Evolutionary conservation across 768 basidiomycete species (phyloP), one percentile per base, ranked within the genome.

Genomic region (Lactarius evosmus): DNA sequence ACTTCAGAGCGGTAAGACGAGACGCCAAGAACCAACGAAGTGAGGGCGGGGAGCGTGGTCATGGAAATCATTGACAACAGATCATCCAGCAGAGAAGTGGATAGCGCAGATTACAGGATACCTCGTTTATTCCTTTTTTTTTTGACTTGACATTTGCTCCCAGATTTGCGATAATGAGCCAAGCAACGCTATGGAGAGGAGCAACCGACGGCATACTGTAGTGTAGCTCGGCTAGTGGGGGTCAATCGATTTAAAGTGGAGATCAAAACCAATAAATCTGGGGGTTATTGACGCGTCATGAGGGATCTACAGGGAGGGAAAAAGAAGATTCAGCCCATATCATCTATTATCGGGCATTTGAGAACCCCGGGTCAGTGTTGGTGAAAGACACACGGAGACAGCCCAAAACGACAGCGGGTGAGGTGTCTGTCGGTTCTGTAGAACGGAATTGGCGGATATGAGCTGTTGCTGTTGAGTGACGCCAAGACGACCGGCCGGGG

Each of bases 181-280:
- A 12, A 25, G 46, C 34, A 38, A 30, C 16, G 22, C 1, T 19
- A 33, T 17, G 30, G 30, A 25, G 38, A 22, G 52, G 44, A 22
- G 17, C 19, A n/a, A 19, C 41, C 14, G n/a, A 49, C 46, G 22
- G 25, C 25, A 25, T 25, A 25, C 46, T 25, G 12, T 33, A 44
- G 40, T 25, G 12, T 33, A 44, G 40, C n/a, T 30, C 34, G 44
- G 54, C 32, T 17, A 7, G 50, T 17, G 32, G 40, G 14, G 7
- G 27, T 52, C 19, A 7, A 59, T 52, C 46, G 63, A 65, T 61
- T 60, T 61, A 61, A 59, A 65, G 59, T 65, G 63, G 63, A 52
- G 63, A 65, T 65, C 59, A 30, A 51, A 59, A 56, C 27, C 59
- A 61, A 65, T 60, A 60, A 61, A 65, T 65, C 63, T 65, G 46